Base-by-base conservation (phyloP, 305 asterid species). In the Vinca major region DNA sequence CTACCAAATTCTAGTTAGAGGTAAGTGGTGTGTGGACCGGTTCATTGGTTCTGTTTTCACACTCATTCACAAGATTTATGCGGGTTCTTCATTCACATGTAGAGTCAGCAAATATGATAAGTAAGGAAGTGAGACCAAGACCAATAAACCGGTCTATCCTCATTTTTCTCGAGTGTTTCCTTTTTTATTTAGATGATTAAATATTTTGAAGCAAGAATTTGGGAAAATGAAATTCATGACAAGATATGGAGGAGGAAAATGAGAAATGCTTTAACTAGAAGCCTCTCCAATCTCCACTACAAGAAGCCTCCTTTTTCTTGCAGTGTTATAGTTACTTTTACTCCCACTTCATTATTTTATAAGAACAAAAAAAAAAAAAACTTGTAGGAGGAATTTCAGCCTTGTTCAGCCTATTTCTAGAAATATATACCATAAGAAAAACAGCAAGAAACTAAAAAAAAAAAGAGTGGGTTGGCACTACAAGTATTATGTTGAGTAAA, bases 301-400 rank as follows among this genome's bases (percentile, higher is more conserved):
- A 37, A 60, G 12, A 41, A 56, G 43, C 67, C 45, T 70, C 63
- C 63, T 47, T 53, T 26, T 54, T 71, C 70, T 71, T 63, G 64
- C 43, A 63, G 58, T 53, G 69, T 55, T 26, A 62, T 50, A 52
- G 40, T 36, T 50, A 50, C 36, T 65, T 26, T 26, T 14, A 48
- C 60, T 51, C 70, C 69, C 41, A 45, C 43, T 40, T 33, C 58
- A 33, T 10, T 48, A 39, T 8, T 72, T 41, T 52, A 17, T 17
- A 9, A 39, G 51, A 68, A 55, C 37, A 68, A 52, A 67, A 52
- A 67, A 62, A 14, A 58, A 68, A 52, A 67, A 62, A 14, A 58
- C 68, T 70, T 70, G 16, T 49, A 12, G 63, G 8, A 36, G 55
- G 62, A 19, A 50, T 50, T 62, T 20, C 52, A 36, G 65, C 13